Evolutionary conservation across 176 grass and related monocot genomes (phyloP), one percentile per base, ranked within the genome.

Genomic region (Bonia amplexicaulis): DNA sequence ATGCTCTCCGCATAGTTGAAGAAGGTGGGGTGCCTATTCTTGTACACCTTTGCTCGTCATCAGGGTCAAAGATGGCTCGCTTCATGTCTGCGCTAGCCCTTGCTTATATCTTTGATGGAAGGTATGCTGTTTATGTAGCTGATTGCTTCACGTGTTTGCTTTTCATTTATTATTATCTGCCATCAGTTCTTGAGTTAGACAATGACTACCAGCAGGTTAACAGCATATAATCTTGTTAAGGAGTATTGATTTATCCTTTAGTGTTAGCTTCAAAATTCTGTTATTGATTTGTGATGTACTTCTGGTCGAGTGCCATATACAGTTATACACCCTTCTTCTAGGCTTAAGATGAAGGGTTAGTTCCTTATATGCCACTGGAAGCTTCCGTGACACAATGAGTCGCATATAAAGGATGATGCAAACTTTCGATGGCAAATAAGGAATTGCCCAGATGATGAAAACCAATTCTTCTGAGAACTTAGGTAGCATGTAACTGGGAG

Each of bases 91-190:
- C 97, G 44, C 66, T 99, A 87, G 97, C 93, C 46, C 97, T 99
- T 66, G 90, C 92, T 79, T 99, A 99, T 86, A 99, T 99, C 93
- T 99, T 99, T 41, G 97, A 99, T 91, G 97, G 97, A 90, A 96
- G 97, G 97, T 99, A 91, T 37, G 42, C 1, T 77, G 77, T 68
- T 63, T 74, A 2, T 70, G 17, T 47, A 54, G 23, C n/a, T 73
- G 62, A 45, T 63, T 64, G 22, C 13, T 83, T 67, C 9, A 45
- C 2, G 2, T 69, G 60, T 62, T 90, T 66, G 9, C 37, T 53
- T 71, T 86, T 78, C 6, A n/a, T 29, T 29, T 71, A 20, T 45
- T 70, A 48, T 37, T 59, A 67, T 69, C 52, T 80, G 6, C 57
- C 8, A 44, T 90, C n/a, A 47, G 47, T 81, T 51, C 37, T 71